Evolutionary conservation across 2,329 filamentous ascomycete genomes (phyloP).

Genomic region (Venturia nashicola): DNA sequence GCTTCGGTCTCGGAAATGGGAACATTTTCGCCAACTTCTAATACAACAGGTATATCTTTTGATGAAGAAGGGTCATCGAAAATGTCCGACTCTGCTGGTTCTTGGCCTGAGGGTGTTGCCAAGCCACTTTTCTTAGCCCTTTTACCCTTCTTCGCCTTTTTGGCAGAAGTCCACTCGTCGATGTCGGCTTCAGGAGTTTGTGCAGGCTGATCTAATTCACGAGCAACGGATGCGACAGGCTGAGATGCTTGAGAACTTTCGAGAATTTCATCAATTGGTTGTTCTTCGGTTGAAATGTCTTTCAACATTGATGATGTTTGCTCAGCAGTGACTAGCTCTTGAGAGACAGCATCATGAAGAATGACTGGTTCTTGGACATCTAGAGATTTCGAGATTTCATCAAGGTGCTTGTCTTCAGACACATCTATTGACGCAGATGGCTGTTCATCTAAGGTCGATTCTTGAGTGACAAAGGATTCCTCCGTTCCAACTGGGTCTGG

Average conservation of each 20-base stretch:
- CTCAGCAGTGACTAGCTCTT: not conserved
- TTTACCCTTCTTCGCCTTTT: conserved; percentile 21
- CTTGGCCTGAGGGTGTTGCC: not conserved
- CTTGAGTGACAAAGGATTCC: not conserved
- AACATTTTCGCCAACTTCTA: not conserved
- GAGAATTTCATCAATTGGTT: not conserved
- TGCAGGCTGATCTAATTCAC: not conserved
- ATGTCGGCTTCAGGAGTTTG: not conserved
- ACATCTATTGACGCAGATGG: not conserved
- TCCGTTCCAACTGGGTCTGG: not conserved
- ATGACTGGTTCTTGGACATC: not conserved
- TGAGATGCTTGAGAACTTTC: not conserved
- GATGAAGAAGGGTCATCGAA: not conserved
- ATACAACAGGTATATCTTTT: not conserved
- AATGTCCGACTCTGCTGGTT: not conserved
- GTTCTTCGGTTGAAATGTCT: not conserved
- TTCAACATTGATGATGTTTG: not conserved
- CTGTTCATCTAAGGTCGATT: not conserved
- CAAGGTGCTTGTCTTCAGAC: not conserved
- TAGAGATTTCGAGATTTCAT: not conserved
- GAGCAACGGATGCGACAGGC: not conserved
- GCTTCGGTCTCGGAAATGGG: not conserved
- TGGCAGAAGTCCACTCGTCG: not conserved
- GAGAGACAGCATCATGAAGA: not conserved
- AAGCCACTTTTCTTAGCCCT: conserved; percentile 24